Base-by-base conservation (phyloP, 2,329 filamentous ascomycete genomes). In the Teratosphaeria destructans region DNA sequence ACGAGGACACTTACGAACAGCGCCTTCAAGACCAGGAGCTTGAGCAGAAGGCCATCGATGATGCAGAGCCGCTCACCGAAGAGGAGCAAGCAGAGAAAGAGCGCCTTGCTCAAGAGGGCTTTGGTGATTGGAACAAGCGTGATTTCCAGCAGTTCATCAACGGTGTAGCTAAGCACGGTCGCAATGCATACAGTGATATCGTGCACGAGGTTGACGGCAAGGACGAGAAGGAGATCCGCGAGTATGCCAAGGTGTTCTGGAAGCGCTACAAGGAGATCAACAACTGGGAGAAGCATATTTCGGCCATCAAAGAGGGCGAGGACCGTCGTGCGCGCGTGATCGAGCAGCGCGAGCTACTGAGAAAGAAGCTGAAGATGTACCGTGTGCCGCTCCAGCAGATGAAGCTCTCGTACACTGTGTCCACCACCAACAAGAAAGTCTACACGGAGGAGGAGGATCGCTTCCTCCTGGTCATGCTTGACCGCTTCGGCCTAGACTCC, bases 131-230 rank as follows among this genome's bases (percentile, higher is more conserved):
- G 94, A 97, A 96, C 76, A 88, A 91, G 68, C 86, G 95, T 67
- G 95, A 99, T 74, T 99, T 97, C 77, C 93, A 97, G 72, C 94
- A 97, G 67, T 99, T 99, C 73, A 82, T 99, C 75, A 96, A 97
- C 69, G 92, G 90, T 23, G 95, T 90, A 37, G 93, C 90, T 61
- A 94, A 93, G 72, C 95, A 92, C 70, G 94, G 94, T 2, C 89
- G 94, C 54, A 85, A 82, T 47, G 90, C 94, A 71, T 96, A 89
- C 70, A 87, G 88, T 32, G 84, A 84, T 49, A 99, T 99, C 67
- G 85, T 93, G 0, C 82, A 86, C 3, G 94, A 99, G 71, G 86
- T 97, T 53, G 94, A 96, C 71, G 92, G 86, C 79, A 99, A 99
- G 79, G 86, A 83, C 5, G 80, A 87, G 0, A 81, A 87, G 1